A percentile compares a stretch with the other conserved stretches of the same genome.
phyloP scores from a whole-genome alignment of 1,139 yeast genomes.

The Yamadazyma songkhlaensis region DNA sequence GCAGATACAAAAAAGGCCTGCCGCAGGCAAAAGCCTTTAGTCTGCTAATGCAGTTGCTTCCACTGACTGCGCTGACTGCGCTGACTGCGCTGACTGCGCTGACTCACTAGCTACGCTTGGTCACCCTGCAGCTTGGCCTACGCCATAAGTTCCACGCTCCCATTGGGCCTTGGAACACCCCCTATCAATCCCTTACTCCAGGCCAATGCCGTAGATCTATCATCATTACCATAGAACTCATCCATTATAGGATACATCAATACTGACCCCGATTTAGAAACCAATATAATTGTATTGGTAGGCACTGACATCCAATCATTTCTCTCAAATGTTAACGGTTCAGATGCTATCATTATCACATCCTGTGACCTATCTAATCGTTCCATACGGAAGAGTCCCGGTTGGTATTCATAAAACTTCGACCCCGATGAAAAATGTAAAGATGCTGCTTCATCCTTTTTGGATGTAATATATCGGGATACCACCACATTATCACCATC shows the following conservation, averaged over 20 bases:
- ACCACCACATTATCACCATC: conserved; percentile 91
- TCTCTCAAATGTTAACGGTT: conserved; percentile 92
- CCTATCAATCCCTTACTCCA: conserved; percentile 92
- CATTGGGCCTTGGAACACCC: conserved; percentile 33
- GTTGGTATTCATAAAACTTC: conserved; percentile 81
- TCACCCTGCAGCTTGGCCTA: too few species aligned
- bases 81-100: too few species aligned
- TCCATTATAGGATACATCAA: conserved; percentile 87
- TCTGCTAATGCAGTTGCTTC: too few species aligned
- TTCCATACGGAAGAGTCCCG: conserved; percentile 92
- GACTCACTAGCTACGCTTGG: too few species aligned
- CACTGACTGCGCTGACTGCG: too few species aligned
- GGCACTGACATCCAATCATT: conserved; percentile 98
- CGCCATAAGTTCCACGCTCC: too few species aligned
- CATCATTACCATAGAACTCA: conserved; percentile 76
- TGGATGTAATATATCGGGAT: conserved; percentile 83
- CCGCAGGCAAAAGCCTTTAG: too few species aligned
- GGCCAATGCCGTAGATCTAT: conserved; percentile 79
- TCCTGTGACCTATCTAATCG: conserved; percentile 88
- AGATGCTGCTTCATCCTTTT: conserved; percentile 93
- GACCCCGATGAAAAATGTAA: conserved; percentile 94
- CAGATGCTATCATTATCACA: conserved; percentile 94
- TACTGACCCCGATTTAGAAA: conserved; percentile 76
- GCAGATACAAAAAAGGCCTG: too few species aligned
- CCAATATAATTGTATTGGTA: conserved; percentile 82